Evolutionary conservation across 371 early-diverging fungal genomes (phyloP).

Genomic region (Rhizopus stolonifer): DNA sequence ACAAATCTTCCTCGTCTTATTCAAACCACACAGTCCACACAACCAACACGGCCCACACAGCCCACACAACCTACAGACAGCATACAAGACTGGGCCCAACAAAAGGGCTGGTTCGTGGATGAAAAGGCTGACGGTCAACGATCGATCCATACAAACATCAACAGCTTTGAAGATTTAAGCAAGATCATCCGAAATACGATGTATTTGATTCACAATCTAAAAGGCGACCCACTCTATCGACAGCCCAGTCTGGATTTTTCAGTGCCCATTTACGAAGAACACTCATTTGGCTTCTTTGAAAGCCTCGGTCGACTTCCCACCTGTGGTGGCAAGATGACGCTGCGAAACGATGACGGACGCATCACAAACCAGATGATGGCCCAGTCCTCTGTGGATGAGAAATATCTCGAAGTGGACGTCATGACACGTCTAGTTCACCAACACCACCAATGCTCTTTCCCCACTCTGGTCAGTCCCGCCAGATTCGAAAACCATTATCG

Average conservation of each 20-base stretch:
- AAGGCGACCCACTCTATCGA: conserved; percentile 10
- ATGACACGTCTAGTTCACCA: conserved; percentile 24
- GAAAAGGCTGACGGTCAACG: conserved; percentile 20
- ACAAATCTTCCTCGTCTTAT: conserved; percentile 12
- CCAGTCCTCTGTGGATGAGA: conserved; percentile 4
- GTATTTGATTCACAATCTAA: conserved; percentile 6
- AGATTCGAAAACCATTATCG: conserved; percentile 27
- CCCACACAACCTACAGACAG: conserved; percentile 4
- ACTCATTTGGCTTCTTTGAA: conserved; percentile 31
- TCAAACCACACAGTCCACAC: background rate
- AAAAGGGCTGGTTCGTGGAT: conserved; percentile 28
- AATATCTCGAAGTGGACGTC: conserved; percentile 17
- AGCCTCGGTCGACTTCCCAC: conserved; percentile 21
- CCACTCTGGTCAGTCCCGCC: conserved; percentile 27
- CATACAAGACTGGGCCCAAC: conserved; percentile 25
- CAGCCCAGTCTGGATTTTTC: conserved; percentile 3
- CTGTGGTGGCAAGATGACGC: background rate
- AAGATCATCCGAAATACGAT: conserved; percentile 24
- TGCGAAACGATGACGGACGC: background rate
- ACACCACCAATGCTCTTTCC: conserved; percentile 37
- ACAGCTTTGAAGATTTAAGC: conserved; percentile 26
- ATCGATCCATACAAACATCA: conserved; percentile 30
- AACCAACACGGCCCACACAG: conserved; percentile 1
- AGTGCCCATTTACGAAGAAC: conserved; percentile 5
- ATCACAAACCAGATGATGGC: background rate